These are phyloP conservation scores for Endogone sp. DNA, from an alignment of 192 early-diverging fungal genomes.

Conservation along the genomic window DNA sequence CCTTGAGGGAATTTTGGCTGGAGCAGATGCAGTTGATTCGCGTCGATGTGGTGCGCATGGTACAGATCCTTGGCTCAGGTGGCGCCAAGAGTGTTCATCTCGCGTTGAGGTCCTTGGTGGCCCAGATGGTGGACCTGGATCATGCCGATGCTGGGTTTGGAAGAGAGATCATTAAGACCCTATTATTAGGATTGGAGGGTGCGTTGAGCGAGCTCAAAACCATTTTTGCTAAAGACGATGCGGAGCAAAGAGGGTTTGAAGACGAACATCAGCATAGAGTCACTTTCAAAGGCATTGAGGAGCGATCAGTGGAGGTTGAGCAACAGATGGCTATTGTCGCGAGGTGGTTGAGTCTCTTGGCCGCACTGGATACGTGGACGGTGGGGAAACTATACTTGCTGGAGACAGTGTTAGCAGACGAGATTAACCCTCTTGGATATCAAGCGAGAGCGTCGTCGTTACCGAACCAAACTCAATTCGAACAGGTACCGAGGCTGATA, in stretches of 20 bases:
- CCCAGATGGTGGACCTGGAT: not conserved
- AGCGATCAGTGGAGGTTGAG: slow-evolving; percentile 7
- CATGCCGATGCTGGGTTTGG: not conserved
- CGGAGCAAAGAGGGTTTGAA: not conserved
- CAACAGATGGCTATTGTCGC: slow-evolving; percentile 9
- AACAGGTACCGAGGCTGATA: slow-evolving; percentile 4
- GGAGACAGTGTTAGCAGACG: not conserved
- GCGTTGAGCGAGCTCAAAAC: not conserved
- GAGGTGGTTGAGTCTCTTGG: slow-evolving; percentile 18
- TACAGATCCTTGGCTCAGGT: not conserved
- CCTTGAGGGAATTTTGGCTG: not conserved
- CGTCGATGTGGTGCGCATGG: not conserved
- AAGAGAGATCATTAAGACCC: not conserved
- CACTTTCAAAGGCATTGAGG: not conserved
- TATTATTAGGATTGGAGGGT: not conserved
- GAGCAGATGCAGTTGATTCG: not conserved
- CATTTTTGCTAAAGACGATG: not conserved
- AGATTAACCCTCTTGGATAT: slow-evolving; percentile 1
- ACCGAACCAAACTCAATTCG: not conserved
- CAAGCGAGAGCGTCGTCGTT: not conserved
- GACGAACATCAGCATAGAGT: not conserved
- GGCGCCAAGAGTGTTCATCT: not conserved
- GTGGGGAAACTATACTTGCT: slow-evolving; percentile 6
- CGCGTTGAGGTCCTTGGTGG: not conserved
- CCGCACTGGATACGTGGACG: slow-evolving; percentile 1